A percentile compares a stretch with the other conserved stretches of the same genome.
Evolutionary conservation across 441 rosid genomes (phyloP).

Genomic region (Pelargonium fulgidum): DNA sequence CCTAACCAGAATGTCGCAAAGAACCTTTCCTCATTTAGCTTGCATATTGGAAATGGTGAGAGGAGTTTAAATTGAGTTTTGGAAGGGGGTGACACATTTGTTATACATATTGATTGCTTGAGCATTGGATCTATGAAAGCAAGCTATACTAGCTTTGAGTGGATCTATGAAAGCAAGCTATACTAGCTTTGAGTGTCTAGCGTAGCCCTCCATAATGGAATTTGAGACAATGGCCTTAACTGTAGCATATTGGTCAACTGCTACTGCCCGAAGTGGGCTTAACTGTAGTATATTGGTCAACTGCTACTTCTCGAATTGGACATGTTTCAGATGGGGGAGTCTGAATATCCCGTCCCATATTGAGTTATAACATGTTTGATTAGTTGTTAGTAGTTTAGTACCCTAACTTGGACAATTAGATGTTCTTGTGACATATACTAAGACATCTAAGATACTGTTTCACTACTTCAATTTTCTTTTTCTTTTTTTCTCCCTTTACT

Average conservation of each 20-base stretch:
- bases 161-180: slow-evolving; percentile 7
- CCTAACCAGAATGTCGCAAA: neutral
- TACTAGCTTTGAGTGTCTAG: neutral
- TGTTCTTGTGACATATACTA: neutral
- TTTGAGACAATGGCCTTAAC: slow-evolving; percentile 2
- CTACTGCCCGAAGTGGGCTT: slow-evolving; percentile 9
- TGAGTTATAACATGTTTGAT: neutral
- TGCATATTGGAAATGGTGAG: neutral
- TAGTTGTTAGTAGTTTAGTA: neutral
- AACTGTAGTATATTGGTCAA: slow-evolving; percentile 17
- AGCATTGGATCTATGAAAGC: neutral
- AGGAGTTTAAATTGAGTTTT: neutral
- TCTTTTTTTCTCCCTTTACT: neutral
- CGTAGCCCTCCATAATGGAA: slow-evolving; percentile 5
- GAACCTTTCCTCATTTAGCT: too few relatives aligned
- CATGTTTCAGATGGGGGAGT: neutral
- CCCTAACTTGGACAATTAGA: neutral
- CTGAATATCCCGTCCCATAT: slow-evolving; percentile 1
- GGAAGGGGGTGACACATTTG: neutral
- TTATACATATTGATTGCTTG: neutral
- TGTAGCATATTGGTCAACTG: slow-evolving; percentile 19
- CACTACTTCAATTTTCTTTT: neutral
- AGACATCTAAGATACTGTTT: neutral
- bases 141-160: neutral
- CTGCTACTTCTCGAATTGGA: slow-evolving; percentile 13